Evolutionary conservation across 177 flowering plant genomes (phyloP).

Genomic region (Vitis hybrid): DNA sequence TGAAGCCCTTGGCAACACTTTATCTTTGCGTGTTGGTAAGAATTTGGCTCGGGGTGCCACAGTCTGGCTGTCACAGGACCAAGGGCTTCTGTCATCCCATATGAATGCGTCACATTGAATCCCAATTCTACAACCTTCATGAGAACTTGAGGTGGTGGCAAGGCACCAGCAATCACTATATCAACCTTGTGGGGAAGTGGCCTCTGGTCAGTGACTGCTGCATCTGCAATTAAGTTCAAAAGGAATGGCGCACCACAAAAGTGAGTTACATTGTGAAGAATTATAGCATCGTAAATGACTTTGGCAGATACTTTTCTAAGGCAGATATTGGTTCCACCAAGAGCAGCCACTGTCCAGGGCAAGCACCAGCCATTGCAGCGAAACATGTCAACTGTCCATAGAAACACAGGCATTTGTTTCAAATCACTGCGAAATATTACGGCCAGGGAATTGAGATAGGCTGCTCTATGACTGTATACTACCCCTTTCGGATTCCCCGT

Average conservation of each 20-base stretch:
- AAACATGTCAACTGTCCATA: slow-evolving; percentile 87
- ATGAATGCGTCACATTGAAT: slow-evolving; percentile 47
- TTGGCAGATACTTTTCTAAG: slow-evolving; percentile 45
- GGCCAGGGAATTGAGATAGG: slow-evolving; percentile 66
- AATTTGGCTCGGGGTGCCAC: slow-evolving; percentile 65
- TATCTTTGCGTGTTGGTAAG: slow-evolving; percentile 30
- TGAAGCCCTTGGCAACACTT: slow-evolving; percentile 62
- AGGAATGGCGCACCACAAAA: slow-evolving; percentile 76
- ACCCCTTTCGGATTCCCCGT: slow-evolving; percentile 81
- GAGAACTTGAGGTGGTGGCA: slow-evolving; percentile 55
- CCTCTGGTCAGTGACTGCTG: slow-evolving; percentile 25
- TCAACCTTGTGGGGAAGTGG: slow-evolving; percentile 50
- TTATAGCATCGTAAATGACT: slow-evolving; percentile 47
- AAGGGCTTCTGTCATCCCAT: slow-evolving; percentile 74
- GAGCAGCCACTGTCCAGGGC: slow-evolving; percentile 74
- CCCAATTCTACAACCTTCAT: slow-evolving; percentile 61
- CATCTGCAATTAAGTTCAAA: slow-evolving; percentile 62
- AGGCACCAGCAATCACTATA: slow-evolving; percentile 65
- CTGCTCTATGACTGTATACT: slow-evolving; percentile 73
- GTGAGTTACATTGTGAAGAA: slow-evolving; percentile 58
- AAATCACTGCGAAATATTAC: slow-evolving; percentile 44
- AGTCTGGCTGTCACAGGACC: slow-evolving; percentile 67
- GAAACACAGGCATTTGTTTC: slow-evolving; percentile 49
- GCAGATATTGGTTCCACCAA: slow-evolving; percentile 71
- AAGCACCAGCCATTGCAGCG: slow-evolving; percentile 88